Evolutionary conservation across 1,139 yeast genomes (phyloP).

Genomic region (Debaryomyces fabryi): DNA sequence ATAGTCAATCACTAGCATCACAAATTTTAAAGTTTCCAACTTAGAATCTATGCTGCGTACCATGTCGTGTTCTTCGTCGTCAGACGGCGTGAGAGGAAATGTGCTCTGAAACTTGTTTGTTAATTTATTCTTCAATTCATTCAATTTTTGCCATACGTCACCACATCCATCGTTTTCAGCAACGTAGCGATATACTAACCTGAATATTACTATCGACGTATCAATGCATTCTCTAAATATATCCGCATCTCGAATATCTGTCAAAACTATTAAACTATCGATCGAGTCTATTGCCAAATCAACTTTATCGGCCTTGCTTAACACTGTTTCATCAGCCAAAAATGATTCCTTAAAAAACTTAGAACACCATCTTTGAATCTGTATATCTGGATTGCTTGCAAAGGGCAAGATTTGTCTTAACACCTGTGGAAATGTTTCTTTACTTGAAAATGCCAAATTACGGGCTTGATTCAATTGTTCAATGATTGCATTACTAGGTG

Average conservation of each 20-base stretch:
- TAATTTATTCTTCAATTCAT: conserved; percentile 44
- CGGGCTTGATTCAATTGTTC: conserved; percentile 56
- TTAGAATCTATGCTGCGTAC: conserved; percentile 57
- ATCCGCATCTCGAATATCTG: conserved; percentile 31
- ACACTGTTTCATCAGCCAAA: conserved; percentile 29
- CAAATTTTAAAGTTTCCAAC: conserved; percentile 70
- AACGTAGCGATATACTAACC: conserved; percentile 44
- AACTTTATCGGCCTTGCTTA: conserved; percentile 36
- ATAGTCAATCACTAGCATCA: conserved; percentile 68
- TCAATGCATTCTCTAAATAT: conserved; percentile 38
- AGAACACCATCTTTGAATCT: conserved; percentile 51
- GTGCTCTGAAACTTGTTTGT: conserved; percentile 36
- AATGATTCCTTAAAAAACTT: conserved; percentile 48
- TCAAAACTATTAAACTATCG: conserved; percentile 34
- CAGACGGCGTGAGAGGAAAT: conserved; percentile 50
- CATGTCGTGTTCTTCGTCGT: conserved; percentile 52
- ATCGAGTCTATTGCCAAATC: conserved; percentile 48
- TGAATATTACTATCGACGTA: conserved; percentile 38
- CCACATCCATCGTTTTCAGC: conserved; percentile 48
- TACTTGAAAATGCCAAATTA: conserved; percentile 47
- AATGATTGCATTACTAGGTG: conserved; percentile 23
- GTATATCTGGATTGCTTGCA: conserved; percentile 32
- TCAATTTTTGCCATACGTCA: conserved; percentile 45
- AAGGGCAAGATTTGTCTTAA: conserved; percentile 54
- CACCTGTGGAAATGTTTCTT: conserved; percentile 54